A percentile compares a stretch with the other conserved stretches of the same genome.
Evolutionary conservation across 805 yeast genomes (phyloP).

Genomic region (Yamadazyma phyllophila): DNA sequence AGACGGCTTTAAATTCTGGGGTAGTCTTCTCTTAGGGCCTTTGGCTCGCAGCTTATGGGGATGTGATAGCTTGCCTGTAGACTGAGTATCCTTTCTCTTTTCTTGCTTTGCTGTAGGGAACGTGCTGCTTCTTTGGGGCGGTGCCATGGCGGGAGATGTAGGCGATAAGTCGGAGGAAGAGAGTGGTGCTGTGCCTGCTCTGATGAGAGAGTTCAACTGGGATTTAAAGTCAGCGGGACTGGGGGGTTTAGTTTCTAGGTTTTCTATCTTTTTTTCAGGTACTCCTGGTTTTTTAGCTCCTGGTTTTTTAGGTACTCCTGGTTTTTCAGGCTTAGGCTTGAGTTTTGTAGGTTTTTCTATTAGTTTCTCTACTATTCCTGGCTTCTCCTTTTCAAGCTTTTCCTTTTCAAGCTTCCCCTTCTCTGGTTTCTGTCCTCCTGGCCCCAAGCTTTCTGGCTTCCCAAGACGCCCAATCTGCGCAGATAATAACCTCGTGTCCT

Average conservation of each 20-base stretch:
- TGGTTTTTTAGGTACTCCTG: not conserved
- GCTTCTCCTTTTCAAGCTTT: constrained; percentile 3
- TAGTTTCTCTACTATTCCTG: not conserved
- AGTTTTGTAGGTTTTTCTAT: no score
- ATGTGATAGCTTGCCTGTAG: constrained; percentile 35
- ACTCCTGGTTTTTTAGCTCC: not conserved
- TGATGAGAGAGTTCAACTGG: constrained; percentile 25
- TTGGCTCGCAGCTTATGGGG: constrained; percentile 46
- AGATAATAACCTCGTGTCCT: constrained; percentile 2
- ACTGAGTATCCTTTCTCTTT: constrained; percentile 10
- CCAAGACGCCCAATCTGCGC: constrained; percentile 9
- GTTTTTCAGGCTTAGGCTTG: not conserved
- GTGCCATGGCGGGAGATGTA: not conserved
- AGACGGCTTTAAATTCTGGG: constrained; percentile 26
- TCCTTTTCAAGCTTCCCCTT: not conserved
- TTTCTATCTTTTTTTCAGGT: no score
- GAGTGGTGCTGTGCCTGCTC: constrained; percentile 28
- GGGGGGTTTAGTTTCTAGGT: no score
- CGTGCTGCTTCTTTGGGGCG: constrained; percentile 7
- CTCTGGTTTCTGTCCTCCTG: not conserved
- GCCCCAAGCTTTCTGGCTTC: not conserved
- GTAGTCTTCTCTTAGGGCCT: constrained; percentile 53
- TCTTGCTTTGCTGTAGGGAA: constrained; percentile 6
- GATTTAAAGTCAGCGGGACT: constrained; percentile 18
- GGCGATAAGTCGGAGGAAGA: not conserved